Percentiles rank a stretch among this genome's conserved stretches.
Evolutionary conservation across 768 basidiomycete species (phyloP).

Genomic region (Serendipita vermifera): DNA sequence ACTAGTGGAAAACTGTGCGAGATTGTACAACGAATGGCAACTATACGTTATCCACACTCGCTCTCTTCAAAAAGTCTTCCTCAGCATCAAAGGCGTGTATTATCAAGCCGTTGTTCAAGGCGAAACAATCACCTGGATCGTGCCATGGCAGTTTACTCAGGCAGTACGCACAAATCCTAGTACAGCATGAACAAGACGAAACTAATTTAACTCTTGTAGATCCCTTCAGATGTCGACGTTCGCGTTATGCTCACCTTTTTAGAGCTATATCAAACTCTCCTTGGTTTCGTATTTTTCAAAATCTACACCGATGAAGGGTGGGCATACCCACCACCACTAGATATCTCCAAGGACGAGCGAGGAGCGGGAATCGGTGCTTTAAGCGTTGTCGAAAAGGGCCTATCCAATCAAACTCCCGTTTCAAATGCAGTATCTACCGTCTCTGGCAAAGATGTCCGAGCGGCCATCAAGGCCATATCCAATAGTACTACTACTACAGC

Average conservation of each 20-base stretch:
- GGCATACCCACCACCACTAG: slow-evolving; percentile 89
- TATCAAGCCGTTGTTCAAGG: slow-evolving; percentile 94
- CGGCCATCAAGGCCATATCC: slow-evolving; percentile 37
- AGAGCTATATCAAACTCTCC: slow-evolving; percentile 91
- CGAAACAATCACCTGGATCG: slow-evolving; percentile 88
- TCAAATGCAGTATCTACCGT: slow-evolving; percentile 27
- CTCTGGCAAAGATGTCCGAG: slow-evolving; percentile 42
- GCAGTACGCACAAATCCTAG: slow-evolving; percentile 37
- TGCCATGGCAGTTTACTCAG: slow-evolving; percentile 96
- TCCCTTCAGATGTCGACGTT: slow-evolving; percentile 90
- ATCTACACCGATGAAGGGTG: slow-evolving; percentile 91
- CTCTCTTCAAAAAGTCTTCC: slow-evolving; percentile 77
- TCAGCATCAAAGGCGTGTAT: slow-evolving; percentile 96
- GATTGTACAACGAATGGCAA: slow-evolving; percentile 92
- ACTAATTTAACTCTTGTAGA: slow-evolving; percentile 32
- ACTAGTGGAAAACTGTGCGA: slow-evolving; percentile 79
- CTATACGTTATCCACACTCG: slow-evolving; percentile 83
- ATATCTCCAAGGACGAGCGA: slow-evolving; percentile 65
- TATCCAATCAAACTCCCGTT: slow-evolving; percentile 14
- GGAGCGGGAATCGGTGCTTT: slow-evolving; percentile 86
- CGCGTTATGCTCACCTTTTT: slow-evolving; percentile 97
- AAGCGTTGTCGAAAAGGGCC: slow-evolving; percentile 43
- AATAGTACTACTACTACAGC: slow-evolving; percentile 11
- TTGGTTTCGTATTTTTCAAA: slow-evolving; percentile 94
- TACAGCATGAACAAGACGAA: slow-evolving; percentile 7